Evolutionary conservation across 2,329 filamentous ascomycete species (phyloP).

Genomic region (Arthrobotrys iridis): DNA sequence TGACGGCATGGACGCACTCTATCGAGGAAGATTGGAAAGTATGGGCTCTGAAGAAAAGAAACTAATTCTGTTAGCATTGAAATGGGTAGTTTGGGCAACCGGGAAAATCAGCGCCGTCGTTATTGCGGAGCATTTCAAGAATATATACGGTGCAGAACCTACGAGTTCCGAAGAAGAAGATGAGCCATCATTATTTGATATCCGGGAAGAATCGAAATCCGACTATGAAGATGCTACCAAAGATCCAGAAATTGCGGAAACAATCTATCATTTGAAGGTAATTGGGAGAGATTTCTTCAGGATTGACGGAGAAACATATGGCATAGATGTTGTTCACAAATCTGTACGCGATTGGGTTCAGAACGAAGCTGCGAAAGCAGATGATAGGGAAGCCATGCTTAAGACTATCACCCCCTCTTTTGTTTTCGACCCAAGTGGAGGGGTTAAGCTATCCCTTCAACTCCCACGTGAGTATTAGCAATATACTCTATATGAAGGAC

Average conservation of each 20-base stretch:
- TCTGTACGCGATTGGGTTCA: constrained; percentile 35
- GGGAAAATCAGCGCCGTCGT: neutral
- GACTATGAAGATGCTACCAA: neutral
- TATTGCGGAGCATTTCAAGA: constrained; percentile 29
- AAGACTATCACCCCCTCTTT: neutral
- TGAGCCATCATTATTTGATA: neutral
- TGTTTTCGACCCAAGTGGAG: neutral
- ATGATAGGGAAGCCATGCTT: neutral
- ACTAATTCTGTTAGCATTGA: constrained; percentile 15
- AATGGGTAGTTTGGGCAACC: neutral
- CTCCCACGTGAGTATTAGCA: neutral
- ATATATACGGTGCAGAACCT: neutral
- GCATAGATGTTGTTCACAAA: constrained; percentile 31
- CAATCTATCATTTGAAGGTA: constrained; percentile 22
- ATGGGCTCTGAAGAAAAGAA: neutral
- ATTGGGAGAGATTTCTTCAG: constrained; percentile 33
- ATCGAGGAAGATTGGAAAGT: constrained; percentile 7
- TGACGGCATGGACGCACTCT: constrained; percentile 23
- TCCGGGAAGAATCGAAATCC: neutral
- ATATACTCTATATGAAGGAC: neutral
- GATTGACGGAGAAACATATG: neutral
- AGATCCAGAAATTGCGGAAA: constrained; percentile 25
- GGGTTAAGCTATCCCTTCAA: neutral
- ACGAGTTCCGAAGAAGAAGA: neutral
- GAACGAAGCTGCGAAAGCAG: neutral